phyloP scores from a whole-genome alignment of 441 rosid species.

The Euphorbia corollata region DNA sequence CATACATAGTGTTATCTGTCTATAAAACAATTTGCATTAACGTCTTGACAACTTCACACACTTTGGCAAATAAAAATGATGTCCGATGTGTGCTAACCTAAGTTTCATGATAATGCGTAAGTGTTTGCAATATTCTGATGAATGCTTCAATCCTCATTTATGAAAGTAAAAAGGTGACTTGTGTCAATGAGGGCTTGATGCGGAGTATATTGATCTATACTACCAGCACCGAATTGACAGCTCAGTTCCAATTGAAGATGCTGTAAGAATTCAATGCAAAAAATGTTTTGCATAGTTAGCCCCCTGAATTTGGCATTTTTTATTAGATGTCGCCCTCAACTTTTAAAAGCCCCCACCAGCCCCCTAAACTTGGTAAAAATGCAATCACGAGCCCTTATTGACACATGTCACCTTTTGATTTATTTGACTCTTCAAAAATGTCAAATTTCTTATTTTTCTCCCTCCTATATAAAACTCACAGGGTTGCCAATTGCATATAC shows the following conservation, averaged over 20 bases:
- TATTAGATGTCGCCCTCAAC: no score
- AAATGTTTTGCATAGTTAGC: no score
- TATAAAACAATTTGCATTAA: slow-evolving; percentile 1
- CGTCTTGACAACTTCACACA: neutral
- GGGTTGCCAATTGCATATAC: slow-evolving; percentile 96
- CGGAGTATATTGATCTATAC: slow-evolving; percentile 47
- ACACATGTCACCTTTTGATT: no score
- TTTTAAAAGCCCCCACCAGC: no score
- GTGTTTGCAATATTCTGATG: neutral
- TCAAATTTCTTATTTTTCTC: no score
- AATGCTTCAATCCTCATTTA: slow-evolving; percentile 1
- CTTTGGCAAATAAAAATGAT: neutral
- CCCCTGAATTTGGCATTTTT: no score
- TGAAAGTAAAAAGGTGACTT: neutral
- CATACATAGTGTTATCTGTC: no score
- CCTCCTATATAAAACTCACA: slow-evolving; percentile 52
- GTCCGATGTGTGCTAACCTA: neutral
- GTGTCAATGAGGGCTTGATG: slow-evolving; percentile 38
- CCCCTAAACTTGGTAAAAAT: no score
- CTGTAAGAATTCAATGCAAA: slow-evolving; percentile 25
- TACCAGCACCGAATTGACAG: slow-evolving; percentile 50
- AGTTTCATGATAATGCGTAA: neutral
- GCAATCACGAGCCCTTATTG: no score
- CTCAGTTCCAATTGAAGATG: slow-evolving; percentile 38
- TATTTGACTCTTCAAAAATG: no score